Base-by-base conservation (phyloP, 169 alveolate genomes). In the Cryptosporidium viatorum region DNA sequence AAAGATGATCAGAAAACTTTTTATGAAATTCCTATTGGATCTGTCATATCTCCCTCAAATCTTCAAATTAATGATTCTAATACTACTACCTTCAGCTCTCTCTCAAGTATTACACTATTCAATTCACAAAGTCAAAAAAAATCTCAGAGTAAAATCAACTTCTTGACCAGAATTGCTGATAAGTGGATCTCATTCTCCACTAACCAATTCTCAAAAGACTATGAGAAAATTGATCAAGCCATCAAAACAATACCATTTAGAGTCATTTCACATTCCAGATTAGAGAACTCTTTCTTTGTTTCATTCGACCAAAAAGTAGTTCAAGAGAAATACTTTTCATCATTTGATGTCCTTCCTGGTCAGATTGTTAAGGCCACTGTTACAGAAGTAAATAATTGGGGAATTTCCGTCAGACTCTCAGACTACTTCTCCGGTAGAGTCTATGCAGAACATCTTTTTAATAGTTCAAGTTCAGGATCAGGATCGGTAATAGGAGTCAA, bases 401-500 rank as follows among this genome's bases (percentile, higher is more conserved):
- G 89, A 26, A 14, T 80, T 1, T 80, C 89, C 7, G 80, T 80
- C 10, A 39, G 75, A 37, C 68, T 80, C 3, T 80, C 89, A 29
- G 80, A 80, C 6, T 80, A 62, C 39, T 62, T 80, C 62, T 62
- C 89, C 2, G 89, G 89, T 0, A 59, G 89, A 37, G n/a, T 80
- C 1, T 80, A 80, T 23, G 29, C 26, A n/a, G 89, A 80, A 39
- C 89, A 80, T 45, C 43, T 80, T 9, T 65, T 80, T 29, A 80
- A 80, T 41, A 58, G 58, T 41, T 33, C 65, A 7, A 58, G 41
- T 10, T 52, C 69, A 59, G 86, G 71, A 1, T 55, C 69, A 59
- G 86, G 71, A 55, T 55, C 67, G 6, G 37, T n/a, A n/a, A n/a
- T 9, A 23, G 67, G 35, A 2, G 2, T 3, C 3, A 55, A 55